Conservation (phyloP, 2,329 filamentous ascomycete genomes). For the Amylocarpus encephaloides region DNA sequence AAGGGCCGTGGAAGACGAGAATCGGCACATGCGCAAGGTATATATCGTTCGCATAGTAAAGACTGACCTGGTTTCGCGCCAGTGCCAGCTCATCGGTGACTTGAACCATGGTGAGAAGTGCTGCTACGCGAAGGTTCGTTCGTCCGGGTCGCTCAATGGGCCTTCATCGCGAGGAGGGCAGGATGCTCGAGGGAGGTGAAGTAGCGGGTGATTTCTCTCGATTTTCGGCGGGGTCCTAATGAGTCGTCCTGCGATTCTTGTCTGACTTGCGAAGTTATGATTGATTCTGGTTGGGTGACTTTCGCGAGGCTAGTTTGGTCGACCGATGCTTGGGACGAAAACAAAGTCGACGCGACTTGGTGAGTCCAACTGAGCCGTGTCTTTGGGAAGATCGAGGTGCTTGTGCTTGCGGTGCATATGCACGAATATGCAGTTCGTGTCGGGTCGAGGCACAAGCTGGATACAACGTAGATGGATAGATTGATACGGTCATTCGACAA, state of each 20-base stretch:
- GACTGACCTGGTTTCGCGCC: constrained; percentile 72
- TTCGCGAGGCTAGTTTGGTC: no score
- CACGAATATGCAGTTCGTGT: constrained; percentile 8
- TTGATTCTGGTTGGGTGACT: constrained; percentile 7
- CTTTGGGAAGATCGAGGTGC: not conserved
- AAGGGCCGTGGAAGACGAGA: constrained; percentile 86
- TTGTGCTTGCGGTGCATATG: constrained; percentile 8
- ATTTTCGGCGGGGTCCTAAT: constrained; percentile 5
- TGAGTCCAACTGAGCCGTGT: constrained; percentile 1
- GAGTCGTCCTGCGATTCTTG: constrained; percentile 3
- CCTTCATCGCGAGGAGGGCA: constrained; percentile 21
- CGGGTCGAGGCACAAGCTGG: not conserved
- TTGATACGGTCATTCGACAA: not conserved
- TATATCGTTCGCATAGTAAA: constrained; percentile 85
- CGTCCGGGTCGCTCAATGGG: constrained; percentile 24
- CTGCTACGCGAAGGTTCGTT: constrained; percentile 9
- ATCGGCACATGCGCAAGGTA: constrained; percentile 74
- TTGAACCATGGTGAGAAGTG: constrained; percentile 66
- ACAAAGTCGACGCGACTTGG: constrained; percentile 10
- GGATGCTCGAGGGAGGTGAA: constrained; percentile 12
- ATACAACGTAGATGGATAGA: no score
- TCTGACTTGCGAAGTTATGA: constrained; percentile 5
- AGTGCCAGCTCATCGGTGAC: constrained; percentile 71
- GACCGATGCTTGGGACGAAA: not conserved
- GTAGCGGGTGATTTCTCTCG: constrained; percentile 2